Base-by-base conservation (phyloP, 176 grass and related monocot species). In the Oryza meridionalis region DNA sequence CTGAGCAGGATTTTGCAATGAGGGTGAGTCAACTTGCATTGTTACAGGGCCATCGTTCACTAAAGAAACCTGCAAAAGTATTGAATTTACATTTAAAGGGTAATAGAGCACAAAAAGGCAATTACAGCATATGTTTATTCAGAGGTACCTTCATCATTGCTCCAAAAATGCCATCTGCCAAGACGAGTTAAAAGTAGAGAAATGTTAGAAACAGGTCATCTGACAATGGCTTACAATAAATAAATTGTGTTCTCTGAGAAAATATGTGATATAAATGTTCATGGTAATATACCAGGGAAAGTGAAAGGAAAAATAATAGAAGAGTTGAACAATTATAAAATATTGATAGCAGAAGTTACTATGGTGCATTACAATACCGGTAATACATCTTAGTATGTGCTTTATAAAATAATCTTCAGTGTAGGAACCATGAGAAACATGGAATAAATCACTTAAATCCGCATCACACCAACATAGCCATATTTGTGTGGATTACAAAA, bases 11-110 rank as follows among this genome's bases (percentile, higher is more conserved):
- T 78, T 84, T 83, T 91, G 86, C 49, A 21, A 44, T 10, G 88
- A 69, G 64, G 89, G 89, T 69, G 87, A 95, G 81, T 99, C 93
- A 15, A 99, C 84, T 83, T 99, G 96, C 91, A 99, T 96, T 76
- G 96, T 99, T 38, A 99, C 93, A 26, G 93, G 96, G 24, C 96
- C 96, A 84, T 99, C 96, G 79, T 99, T 99, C 69, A 94, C 91
- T 75, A 99, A 82, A 82, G 83, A 92, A 89, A 96, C 91, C 96
- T 94, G 81, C 91, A 96, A 55, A 91, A 79, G 35, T 33, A 75
- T 24, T 17, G 0, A 43, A 72, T 47, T 81, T 29, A 90, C 69
- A 45, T 67, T 15, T 15, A 78, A 64, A 69, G 6, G 31, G 4
- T 6, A 19, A 85, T 21, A 25, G 32, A 9, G 69, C 16, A 75